Conservation (phyloP, 2,329 filamentous ascomycete species). For the Neofusicoccum kwambonambiense region DNA sequence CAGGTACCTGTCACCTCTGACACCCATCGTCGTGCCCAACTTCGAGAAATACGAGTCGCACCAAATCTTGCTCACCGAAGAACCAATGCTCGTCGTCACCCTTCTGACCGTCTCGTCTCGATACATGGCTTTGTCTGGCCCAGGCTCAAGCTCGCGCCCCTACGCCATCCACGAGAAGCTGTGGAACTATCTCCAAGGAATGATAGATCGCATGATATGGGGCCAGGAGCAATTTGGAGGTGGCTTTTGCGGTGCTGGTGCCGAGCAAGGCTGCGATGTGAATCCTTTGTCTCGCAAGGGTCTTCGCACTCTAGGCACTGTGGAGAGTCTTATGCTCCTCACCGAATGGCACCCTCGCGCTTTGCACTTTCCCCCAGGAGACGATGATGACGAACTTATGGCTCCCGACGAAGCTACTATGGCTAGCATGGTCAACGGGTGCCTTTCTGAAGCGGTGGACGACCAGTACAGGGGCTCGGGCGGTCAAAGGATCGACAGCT, state of each 20-base stretch:
- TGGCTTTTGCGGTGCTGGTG: constrained; percentile 75
- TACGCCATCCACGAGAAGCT: constrained; percentile 93
- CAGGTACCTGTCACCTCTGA: constrained; percentile 83
- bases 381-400: constrained; percentile 64
- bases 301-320: constrained; percentile 83
- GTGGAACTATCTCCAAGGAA: constrained; percentile 89
- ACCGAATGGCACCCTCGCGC: constrained; percentile 97
- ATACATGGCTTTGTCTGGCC: constrained; percentile 75
- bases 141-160: constrained; percentile 78
- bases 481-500: constrained; percentile 85
- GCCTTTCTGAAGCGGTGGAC: not conserved
- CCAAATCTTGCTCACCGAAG: constrained; percentile 76
- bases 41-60: constrained; percentile 82
- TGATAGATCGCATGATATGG: constrained; percentile 94
- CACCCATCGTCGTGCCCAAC: constrained; percentile 88
- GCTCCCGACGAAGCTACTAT: constrained; percentile 58
- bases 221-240: constrained; percentile 94
- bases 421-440: constrained; percentile 19
- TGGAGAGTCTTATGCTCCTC: constrained; percentile 89
- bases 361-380: constrained; percentile 80
- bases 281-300: constrained; percentile 62
- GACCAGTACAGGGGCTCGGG: constrained; percentile 59
- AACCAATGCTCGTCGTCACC: constrained; percentile 89
- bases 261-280: constrained; percentile 64
- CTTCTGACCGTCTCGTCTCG: constrained; percentile 88